A percentile compares a stretch with the other conserved stretches of the same genome.
phyloP scores from a whole-genome alignment of 257 asterid genomes.

The Nemophila menziesii region DNA sequence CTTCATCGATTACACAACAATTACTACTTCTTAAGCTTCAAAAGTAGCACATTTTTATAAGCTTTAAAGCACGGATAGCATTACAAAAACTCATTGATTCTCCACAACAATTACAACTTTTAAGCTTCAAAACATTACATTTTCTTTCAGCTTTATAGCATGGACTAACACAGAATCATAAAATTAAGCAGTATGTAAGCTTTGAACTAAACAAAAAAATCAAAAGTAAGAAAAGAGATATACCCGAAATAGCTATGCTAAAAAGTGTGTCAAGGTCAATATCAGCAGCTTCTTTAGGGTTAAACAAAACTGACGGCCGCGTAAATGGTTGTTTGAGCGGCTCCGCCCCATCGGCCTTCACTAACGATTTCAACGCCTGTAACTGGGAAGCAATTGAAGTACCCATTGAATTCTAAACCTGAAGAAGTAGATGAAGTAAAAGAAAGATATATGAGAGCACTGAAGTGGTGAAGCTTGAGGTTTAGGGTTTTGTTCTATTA shows the following conservation, averaged over 20 bases:
- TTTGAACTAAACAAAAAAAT: neutral
- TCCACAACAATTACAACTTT: no score
- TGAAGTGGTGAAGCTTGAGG: no score
- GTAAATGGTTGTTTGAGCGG: constrained; percentile 53
- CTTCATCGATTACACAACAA: neutral
- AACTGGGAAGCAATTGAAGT: constrained; percentile 56
- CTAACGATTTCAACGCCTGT: constrained; percentile 38
- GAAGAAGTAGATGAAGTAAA: neutral
- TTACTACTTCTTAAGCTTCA: neutral
- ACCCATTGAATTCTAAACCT: neutral
- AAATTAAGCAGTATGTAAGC: neutral
- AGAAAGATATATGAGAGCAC: no score
- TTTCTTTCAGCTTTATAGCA: no score
- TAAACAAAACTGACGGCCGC: constrained; percentile 66
- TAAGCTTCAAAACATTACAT: no score
- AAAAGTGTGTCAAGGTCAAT: constrained; percentile 48
- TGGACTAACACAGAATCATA: neutral
- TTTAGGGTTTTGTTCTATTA: neutral
- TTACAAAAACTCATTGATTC: no score
- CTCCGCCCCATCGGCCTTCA: constrained; percentile 41
- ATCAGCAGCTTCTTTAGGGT: constrained; percentile 78
- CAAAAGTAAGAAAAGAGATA: neutral
- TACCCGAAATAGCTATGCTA: constrained; percentile 51
- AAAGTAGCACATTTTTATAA: neutral
- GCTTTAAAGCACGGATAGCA: no score